Percentiles rank a stretch among this genome's conserved stretches.
phyloP scores from a whole-genome alignment of 1,284 basidiomycete genomes.

The Papiliotrema terrestris region DNA sequence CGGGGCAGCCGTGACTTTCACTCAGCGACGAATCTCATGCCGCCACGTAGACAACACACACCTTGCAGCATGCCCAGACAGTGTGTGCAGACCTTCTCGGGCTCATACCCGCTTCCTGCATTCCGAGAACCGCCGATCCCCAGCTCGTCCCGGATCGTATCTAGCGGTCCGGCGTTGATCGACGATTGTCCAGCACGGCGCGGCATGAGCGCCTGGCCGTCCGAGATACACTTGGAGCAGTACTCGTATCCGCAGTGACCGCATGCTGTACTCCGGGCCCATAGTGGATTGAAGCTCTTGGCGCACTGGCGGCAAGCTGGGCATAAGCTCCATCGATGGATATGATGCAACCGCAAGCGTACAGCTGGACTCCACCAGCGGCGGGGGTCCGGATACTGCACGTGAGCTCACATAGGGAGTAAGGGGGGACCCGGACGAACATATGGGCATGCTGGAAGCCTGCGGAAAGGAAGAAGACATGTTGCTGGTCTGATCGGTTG shows the following conservation, averaged over 20 bases:
- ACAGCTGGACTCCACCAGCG: slow-evolving; percentile 41
- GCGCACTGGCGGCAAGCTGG: slow-evolving; percentile 44
- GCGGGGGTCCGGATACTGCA: slow-evolving; percentile 48
- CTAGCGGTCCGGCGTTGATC: slow-evolving; percentile 8
- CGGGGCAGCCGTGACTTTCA: slow-evolving; percentile 43
- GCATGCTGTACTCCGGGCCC: slow-evolving; percentile 40
- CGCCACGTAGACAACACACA: too few species aligned
- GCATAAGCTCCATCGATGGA: not conserved
- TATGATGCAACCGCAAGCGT: slow-evolving; percentile 7
- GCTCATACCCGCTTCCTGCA: slow-evolving; percentile 36
- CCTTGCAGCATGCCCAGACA: slow-evolving; percentile 47
- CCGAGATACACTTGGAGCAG: slow-evolving; percentile 41
- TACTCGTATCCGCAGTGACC: slow-evolving; percentile 48
- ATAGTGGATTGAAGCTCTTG: slow-evolving; percentile 44
- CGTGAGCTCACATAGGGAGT: not conserved
- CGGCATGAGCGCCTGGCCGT: slow-evolving; percentile 48
- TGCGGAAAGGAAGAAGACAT: not conserved
- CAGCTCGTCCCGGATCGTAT: slow-evolving; percentile 26
- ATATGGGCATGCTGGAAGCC: too few species aligned
- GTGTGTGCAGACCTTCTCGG: slow-evolving; percentile 41
- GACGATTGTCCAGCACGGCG: slow-evolving; percentile 17
- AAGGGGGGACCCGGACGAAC: too few species aligned
- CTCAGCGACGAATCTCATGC: not conserved
- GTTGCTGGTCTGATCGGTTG: too few species aligned
- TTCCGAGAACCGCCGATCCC: slow-evolving; percentile 22